phyloP scores from a whole-genome alignment of 768 basidiomycete genomes.

The Kwoniella botswanensis region DNA sequence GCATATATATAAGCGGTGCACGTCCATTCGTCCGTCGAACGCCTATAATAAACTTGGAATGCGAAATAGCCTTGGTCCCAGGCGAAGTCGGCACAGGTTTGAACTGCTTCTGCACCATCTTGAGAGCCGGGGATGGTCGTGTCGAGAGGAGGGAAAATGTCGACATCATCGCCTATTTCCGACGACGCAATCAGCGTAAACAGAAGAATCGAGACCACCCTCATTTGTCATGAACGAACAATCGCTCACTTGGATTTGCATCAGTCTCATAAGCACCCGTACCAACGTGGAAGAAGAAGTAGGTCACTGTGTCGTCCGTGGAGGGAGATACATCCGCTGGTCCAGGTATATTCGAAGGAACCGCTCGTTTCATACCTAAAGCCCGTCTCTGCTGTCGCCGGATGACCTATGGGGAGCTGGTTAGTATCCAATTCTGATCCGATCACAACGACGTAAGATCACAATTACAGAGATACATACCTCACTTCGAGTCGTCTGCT shows the following conservation, averaged over 20 bases:
- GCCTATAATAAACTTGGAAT: slow-evolving; percentile 14
- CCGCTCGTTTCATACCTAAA: not conserved
- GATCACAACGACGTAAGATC: not conserved
- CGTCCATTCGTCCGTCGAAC: slow-evolving; percentile 14
- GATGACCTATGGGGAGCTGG: not conserved
- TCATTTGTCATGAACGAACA: not conserved
- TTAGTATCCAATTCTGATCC: not conserved
- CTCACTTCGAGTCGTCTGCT: slow-evolving; percentile 9
- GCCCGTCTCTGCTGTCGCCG: slow-evolving; percentile 1
- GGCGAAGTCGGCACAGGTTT: slow-evolving; percentile 11
- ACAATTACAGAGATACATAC: not conserved
- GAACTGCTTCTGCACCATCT: not conserved
- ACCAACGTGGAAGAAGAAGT: slow-evolving; percentile 11
- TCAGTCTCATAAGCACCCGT: slow-evolving; percentile 7
- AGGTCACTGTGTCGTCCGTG: slow-evolving; percentile 8
- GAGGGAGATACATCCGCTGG: slow-evolving; percentile 11
- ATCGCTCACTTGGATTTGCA: slow-evolving; percentile 11
- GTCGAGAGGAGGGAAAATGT: not conserved
- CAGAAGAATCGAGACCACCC: not conserved
- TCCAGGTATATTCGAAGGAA: slow-evolving; percentile 8
- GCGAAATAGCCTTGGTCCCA: slow-evolving; percentile 20
- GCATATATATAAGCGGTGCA: slow-evolving; percentile 8
- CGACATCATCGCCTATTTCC: not conserved
- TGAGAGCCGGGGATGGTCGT: not conserved
- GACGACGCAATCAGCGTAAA: not conserved